phyloP scores from a whole-genome alignment of 2,329 filamentous ascomycete species.

The Mycosphaerella sp. region DNA sequence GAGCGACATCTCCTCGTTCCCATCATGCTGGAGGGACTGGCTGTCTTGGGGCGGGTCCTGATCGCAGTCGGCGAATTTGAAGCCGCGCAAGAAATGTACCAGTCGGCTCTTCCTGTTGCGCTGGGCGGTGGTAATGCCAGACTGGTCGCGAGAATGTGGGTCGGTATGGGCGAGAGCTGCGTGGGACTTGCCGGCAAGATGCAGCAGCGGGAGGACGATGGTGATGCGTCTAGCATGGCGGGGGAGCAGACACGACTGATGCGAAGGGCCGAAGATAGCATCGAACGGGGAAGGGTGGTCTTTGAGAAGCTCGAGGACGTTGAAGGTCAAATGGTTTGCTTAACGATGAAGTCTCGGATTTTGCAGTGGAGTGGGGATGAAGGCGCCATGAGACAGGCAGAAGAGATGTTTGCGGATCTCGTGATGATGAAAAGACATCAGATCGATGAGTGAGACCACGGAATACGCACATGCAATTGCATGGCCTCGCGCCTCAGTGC shows the following conservation, averaged over 20 bases:
- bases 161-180: conserved; percentile 65
- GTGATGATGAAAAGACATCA: neutral
- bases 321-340: conserved; percentile 66
- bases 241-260: conserved; percentile 26
- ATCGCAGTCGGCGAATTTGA: conserved; percentile 64
- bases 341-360: conserved; percentile 74
- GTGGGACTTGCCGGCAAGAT: conserved; percentile 64
- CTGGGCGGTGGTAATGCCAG: conserved; percentile 62
- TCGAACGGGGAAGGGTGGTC: conserved; percentile 38
- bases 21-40: conserved; percentile 66
- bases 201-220: neutral
- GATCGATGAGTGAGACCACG: neutral
- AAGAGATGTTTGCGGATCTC: conserved; percentile 18
- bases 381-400: conserved; percentile 16
- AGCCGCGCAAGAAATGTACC: conserved; percentile 58
- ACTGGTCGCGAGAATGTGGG: conserved; percentile 61
- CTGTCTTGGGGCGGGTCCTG: conserved; percentile 61
- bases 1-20: conserved; percentile 63
- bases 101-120: conserved; percentile 62
- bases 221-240: conserved; percentile 10
- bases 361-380: conserved; percentile 62
- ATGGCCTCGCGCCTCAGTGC: neutral
- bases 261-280: conserved; percentile 23
- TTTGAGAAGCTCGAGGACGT: conserved; percentile 63
- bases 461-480: too few relatives aligned